Conservation (phyloP, 2,329 filamentous ascomycete species). For the Alternaria triticimaculans region DNA sequence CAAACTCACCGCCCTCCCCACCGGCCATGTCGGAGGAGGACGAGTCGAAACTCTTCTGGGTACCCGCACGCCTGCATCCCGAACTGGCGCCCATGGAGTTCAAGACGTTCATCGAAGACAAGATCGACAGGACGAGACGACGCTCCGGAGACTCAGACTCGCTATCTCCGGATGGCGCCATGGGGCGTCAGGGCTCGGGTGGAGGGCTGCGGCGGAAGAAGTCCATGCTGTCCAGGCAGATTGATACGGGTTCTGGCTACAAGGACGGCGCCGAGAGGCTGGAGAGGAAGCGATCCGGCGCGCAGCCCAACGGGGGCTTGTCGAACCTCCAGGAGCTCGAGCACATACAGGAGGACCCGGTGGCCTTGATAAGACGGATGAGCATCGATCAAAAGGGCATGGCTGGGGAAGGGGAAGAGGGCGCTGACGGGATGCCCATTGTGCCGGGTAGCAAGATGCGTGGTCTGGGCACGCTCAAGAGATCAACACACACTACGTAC, state of each 20-base stretch:
- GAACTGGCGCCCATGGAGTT: slow-evolving; percentile 96
- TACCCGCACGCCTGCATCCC: slow-evolving; percentile 90
- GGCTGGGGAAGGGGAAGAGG: slow-evolving; percentile 45
- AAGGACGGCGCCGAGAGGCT: slow-evolving; percentile 83
- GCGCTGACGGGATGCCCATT: slow-evolving; percentile 68
- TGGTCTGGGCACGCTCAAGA: slow-evolving; percentile 79
- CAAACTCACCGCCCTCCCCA: slow-evolving; percentile 71
- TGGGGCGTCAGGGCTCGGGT: slow-evolving; percentile 61
- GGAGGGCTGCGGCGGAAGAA: slow-evolving; percentile 82
- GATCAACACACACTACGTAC: slow-evolving; percentile 92
- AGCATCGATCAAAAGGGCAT: slow-evolving; percentile 59
- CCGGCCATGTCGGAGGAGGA: slow-evolving; percentile 74
- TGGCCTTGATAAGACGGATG: slow-evolving; percentile 73
- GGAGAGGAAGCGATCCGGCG: slow-evolving; percentile 71
- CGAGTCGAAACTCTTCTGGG: slow-evolving; percentile 92
- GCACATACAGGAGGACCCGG: slow-evolving; percentile 80
- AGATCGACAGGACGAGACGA: slow-evolving; percentile 86
- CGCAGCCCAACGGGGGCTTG: slow-evolving; percentile 58
- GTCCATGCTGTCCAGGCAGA: slow-evolving; percentile 92
- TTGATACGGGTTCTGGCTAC: slow-evolving; percentile 79
- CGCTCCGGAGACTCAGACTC: slow-evolving; percentile 73
- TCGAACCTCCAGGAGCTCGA: slow-evolving; percentile 72
- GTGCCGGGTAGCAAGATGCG: slow-evolving; percentile 75
- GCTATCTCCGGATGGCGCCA: slow-evolving; percentile 63
- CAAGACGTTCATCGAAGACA: slow-evolving; percentile 93